Evolutionary conservation across 2,329 filamentous ascomycete species (phyloP).

Genomic region (Arachnomyces sp.): DNA sequence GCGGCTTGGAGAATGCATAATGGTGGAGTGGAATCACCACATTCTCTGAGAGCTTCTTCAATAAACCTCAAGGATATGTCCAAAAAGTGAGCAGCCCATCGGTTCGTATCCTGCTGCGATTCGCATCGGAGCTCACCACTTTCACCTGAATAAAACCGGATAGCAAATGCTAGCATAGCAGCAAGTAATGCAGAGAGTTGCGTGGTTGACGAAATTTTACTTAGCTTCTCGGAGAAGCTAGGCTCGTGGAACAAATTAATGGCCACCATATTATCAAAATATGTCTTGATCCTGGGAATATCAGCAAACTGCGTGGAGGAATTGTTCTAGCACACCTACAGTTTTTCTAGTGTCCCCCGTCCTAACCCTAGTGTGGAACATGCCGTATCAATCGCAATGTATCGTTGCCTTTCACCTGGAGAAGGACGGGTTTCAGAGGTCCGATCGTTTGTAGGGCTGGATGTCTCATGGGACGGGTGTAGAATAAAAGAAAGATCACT

Average conservation of each 20-base stretch:
- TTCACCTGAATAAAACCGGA: slow-evolving; percentile 13
- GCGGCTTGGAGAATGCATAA: slow-evolving; percentile 30
- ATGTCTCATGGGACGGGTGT: slow-evolving; percentile 19
- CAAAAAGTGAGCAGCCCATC: slow-evolving; percentile 12
- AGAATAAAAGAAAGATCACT: slow-evolving; percentile 17
- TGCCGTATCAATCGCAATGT: too few relatives aligned
- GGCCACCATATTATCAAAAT: slow-evolving; percentile 24
- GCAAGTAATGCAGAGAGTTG: slow-evolving; percentile 22
- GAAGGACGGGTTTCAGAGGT: not conserved
- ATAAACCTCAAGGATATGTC: slow-evolving; percentile 17
- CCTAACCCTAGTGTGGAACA: too few relatives aligned
- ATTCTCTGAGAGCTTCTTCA: slow-evolving; percentile 24
- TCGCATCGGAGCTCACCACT: slow-evolving; percentile 1
- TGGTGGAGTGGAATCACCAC: slow-evolving; percentile 24
- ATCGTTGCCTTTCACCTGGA: too few relatives aligned
- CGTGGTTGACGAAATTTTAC: slow-evolving; percentile 9
- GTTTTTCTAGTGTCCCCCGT: too few relatives aligned
- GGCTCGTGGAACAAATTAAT: slow-evolving; percentile 26
- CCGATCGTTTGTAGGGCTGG: slow-evolving; percentile 7
- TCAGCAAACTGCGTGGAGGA: not conserved
- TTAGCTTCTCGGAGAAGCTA: slow-evolving; percentile 19
- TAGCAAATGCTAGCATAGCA: slow-evolving; percentile 24
- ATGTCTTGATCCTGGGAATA: not conserved
- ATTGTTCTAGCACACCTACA: not conserved
- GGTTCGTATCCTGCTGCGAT: not conserved